phyloP scores from a whole-genome alignment of 805 yeast genomes.

The Pichia membranifaciens region DNA sequence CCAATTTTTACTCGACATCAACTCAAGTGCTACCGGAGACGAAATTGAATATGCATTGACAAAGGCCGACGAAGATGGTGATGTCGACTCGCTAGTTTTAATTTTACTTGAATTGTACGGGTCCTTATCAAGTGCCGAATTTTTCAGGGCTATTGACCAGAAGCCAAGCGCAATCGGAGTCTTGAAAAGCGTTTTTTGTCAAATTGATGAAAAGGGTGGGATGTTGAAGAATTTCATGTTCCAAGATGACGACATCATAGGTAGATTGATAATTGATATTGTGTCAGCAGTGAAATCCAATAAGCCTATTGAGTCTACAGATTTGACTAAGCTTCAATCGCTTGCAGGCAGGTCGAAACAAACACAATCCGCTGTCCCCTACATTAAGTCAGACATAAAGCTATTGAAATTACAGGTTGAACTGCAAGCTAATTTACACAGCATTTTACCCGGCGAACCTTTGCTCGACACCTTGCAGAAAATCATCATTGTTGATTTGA shows the following conservation, averaged over 20 bases:
- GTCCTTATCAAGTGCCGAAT: conserved; percentile 55
- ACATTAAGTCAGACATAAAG: conserved; percentile 40
- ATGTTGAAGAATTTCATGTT: conserved; percentile 50
- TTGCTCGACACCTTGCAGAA: conserved; percentile 43
- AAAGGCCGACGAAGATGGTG: conserved; percentile 57
- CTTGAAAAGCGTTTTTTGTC: conserved; percentile 32
- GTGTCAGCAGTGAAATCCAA: neutral
- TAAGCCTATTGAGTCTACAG: neutral
- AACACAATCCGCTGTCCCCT: conserved; percentile 32
- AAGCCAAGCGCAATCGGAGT: conserved; percentile 36
- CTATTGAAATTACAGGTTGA: conserved; percentile 35
- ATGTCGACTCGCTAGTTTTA: conserved; percentile 53
- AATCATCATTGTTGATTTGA: conserved; percentile 43
- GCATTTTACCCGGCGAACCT: conserved; percentile 22
- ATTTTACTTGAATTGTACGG: conserved; percentile 51
- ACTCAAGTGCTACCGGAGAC: conserved; percentile 35
- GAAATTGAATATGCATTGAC: conserved; percentile 54
- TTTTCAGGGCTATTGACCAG: conserved; percentile 58
- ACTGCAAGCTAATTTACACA: conserved; percentile 18
- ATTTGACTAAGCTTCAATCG: neutral
- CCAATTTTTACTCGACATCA: conserved; percentile 60
- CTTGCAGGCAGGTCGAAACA: conserved; percentile 26
- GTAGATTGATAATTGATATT: conserved; percentile 29
- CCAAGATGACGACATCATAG: conserved; percentile 55
- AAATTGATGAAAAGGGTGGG: conserved; percentile 27